Percentiles rank a stretch among this genome's conserved stretches.
These are phyloP conservation scores for Allium fistulosum DNA, from an alignment of 106 monocot species.

Conservation along the genomic window DNA sequence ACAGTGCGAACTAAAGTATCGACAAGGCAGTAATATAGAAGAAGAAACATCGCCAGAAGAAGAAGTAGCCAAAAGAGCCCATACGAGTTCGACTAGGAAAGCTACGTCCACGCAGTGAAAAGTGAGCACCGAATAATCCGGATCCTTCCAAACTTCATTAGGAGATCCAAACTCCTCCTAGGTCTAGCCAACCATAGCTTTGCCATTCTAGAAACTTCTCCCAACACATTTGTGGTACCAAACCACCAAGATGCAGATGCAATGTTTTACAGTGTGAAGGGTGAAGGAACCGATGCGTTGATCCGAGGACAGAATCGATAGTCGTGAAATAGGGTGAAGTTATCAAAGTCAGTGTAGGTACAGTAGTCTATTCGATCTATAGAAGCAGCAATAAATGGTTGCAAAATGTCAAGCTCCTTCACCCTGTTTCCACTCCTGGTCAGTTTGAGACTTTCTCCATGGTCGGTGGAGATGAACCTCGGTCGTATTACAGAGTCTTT, in stretches of 20 bases:
- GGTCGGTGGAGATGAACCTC: constrained; percentile 24
- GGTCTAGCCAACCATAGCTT: constrained; percentile 37
- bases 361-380: constrained; percentile 29
- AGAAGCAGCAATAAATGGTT: constrained; percentile 29
- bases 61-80: constrained; percentile 9
- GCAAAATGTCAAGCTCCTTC: constrained; percentile 24
- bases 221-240: constrained; percentile 35
- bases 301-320: constrained; percentile 12
- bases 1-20: constrained; percentile 1
- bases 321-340: constrained; percentile 33
- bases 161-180: constrained; percentile 14
- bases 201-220: constrained; percentile 20
- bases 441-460: constrained; percentile 29
- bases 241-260: constrained; percentile 31
- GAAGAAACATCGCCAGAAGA: too few species aligned
- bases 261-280: constrained; percentile 25
- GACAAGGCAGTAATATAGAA: neutral
- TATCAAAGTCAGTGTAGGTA: constrained; percentile 25
- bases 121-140: constrained; percentile 26
- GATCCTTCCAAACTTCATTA: constrained; percentile 17
- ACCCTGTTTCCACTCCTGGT: constrained; percentile 31
- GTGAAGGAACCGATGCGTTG: constrained; percentile 27
- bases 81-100: constrained; percentile 21
- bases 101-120: constrained; percentile 12
- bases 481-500: constrained; percentile 33